These are phyloP conservation scores for Lactifluus pinguis DNA, from an alignment of 768 basidiomycete species.

Conservation along the genomic window DNA sequence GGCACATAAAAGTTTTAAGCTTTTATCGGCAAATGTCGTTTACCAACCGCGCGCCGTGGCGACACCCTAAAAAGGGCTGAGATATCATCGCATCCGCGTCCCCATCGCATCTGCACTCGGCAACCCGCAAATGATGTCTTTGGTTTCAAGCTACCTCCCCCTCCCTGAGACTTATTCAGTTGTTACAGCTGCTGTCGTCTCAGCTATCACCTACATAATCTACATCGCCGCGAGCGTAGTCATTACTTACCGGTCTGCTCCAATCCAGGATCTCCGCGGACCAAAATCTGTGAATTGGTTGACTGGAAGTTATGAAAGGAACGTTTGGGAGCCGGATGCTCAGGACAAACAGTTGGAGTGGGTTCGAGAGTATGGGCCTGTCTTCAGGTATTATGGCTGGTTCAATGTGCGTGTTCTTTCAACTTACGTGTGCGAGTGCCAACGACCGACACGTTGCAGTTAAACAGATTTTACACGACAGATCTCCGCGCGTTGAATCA, in stretches of 20 bases:
- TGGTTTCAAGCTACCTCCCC: not conserved
- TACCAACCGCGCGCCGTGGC: too few species aligned
- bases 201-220: not conserved
- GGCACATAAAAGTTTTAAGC: too few species aligned
- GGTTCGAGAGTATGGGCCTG: slow-evolving; percentile 2
- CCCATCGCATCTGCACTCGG: too few species aligned
- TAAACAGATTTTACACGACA: not conserved
- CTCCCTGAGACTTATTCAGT: not conserved
- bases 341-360: slow-evolving; percentile 3
- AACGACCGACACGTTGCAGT: not conserved
- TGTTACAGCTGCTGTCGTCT: not conserved
- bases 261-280: slow-evolving; percentile 5
- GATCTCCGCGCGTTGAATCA: slow-evolving; percentile 13
- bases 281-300: slow-evolving; percentile 12
- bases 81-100: too few species aligned
- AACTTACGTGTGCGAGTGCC: not conserved
- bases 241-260: not conserved
- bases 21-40: too few species aligned
- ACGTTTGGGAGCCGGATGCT: slow-evolving; percentile 9
- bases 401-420: slow-evolving; percentile 4
- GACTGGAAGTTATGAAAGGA: not conserved
- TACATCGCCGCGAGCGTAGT: not conserved
- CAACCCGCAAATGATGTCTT: not conserved
- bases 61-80: too few species aligned
- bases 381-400: slow-evolving; percentile 5